Evolutionary conservation across 768 basidiomycete species (phyloP).

Genomic region (Coprinellus aureogranulatus): DNA sequence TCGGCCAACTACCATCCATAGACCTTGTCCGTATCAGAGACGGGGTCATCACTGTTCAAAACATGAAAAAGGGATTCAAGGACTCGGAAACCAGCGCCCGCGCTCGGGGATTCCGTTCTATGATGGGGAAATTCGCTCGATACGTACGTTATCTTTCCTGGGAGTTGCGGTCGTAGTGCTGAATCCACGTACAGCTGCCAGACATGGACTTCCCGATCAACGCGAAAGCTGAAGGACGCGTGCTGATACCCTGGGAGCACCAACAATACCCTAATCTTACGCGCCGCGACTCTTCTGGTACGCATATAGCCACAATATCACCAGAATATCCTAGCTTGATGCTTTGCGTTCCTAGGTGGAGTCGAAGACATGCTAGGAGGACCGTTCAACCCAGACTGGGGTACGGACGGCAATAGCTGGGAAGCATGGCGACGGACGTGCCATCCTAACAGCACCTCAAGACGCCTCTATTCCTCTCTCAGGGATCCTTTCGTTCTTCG

Average conservation of each 20-base stretch:
- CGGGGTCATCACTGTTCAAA: conserved; percentile 59
- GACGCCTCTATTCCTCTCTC: conserved; percentile 78
- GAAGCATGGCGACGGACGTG: conserved; percentile 94
- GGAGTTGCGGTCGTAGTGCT: not conserved
- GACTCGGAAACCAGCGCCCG: conserved; percentile 74
- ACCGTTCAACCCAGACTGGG: conserved; percentile 81
- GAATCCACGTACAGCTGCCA: conserved; percentile 55
- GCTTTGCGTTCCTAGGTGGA: conserved; percentile 38
- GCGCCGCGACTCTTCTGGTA: conserved; percentile 40
- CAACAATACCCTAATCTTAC: conserved; percentile 72
- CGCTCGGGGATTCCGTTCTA: conserved; percentile 70
- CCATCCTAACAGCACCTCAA: conserved; percentile 70
- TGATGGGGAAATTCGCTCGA: conserved; percentile 69
- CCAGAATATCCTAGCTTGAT: conserved; percentile 14
- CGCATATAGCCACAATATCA: conserved; percentile 5
- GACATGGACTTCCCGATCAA: conserved; percentile 96
- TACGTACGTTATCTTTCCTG: conserved; percentile 41
- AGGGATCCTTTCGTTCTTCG: conserved; percentile 44
- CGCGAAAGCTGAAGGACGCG: conserved; percentile 87
- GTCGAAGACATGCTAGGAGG: conserved; percentile 58
- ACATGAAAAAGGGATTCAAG: conserved; percentile 56
- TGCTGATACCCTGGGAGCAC: conserved; percentile 92
- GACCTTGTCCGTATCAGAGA: conserved; percentile 78
- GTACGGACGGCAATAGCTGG: conserved; percentile 82
- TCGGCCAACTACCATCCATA: conserved; percentile 77